Base-by-base conservation (phyloP, 2,329 filamentous ascomycete genomes). In the Fusarium sp. region DNA sequence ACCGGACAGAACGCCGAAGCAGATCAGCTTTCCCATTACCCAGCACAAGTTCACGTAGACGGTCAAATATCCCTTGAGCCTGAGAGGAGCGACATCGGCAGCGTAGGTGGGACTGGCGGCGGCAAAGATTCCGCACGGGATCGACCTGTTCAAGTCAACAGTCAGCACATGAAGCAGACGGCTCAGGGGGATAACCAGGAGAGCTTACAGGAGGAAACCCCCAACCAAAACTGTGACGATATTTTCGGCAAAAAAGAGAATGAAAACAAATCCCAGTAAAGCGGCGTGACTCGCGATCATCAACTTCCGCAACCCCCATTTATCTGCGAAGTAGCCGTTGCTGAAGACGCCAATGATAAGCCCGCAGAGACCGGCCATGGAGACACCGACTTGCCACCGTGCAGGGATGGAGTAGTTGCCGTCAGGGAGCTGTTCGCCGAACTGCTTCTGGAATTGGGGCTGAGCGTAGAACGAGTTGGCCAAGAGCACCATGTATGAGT, bases 41-140 rank as follows among this genome's bases (percentile, higher is more conserved):
- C 85, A 87, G 76, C 85, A 87, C 52, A 87, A 78, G 66, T 87
- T 87, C 52, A 84, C 81, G 63, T 85, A 85, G 2, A 81, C 83
- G 6, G 84, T 86, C 11, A 88, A 80, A 62, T 87, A 87, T 5
- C 83, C 79, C 15, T 86, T 83, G 4, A 88, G 81, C 7, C 83
- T 85, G 62, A 76, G 81, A 5, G 82, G 82, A 67, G 80, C 82
- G 54, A 84, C 80, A 56, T 88, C 86, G 2, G 86, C 82, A 3
- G 86, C 86, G 69, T 88, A 87, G 0, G 85, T 84, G 0, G 84
- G 82, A 0, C 83, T 83, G 17, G 87, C 72, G 0, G 86, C 86
- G 68, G 85, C 83, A 76, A 87, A 84, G 45, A 83, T 79, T 7
- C 83, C 83, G 79, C 84, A 86, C 0, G 86, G 85, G 22, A 87